Base-by-base conservation (phyloP, 495 filamentous ascomycete species). In the Cudoniella acicularis region DNA sequence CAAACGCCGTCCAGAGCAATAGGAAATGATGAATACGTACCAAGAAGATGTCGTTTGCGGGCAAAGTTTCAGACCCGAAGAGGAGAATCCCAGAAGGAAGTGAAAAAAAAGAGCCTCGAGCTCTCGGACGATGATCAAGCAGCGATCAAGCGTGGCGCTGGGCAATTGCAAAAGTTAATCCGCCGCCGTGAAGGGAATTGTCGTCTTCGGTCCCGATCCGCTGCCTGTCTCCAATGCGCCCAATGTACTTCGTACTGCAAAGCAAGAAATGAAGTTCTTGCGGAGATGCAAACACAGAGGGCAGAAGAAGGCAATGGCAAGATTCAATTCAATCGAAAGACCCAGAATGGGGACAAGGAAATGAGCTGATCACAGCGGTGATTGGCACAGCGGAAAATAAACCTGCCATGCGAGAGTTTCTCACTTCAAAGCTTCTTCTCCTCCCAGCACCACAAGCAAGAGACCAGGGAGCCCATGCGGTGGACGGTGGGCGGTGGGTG, bases 111-210 rank as follows among this genome's bases (percentile, higher is more conserved):
- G 61, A 66, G 60, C 64, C 36, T 65, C 63, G 51, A 65, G 63
- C 64, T 60, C 64, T 53, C 6, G 25, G 60, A 21, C 57, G 64
- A n/a, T 24, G 48, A 66, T 66, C 60, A 66, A 57, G 60, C 64
- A 63, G 57, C 23, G 49, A 25, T 63, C 56, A 63, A 63, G 64
- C 60, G 52, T 40, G 40, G 10, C 26, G 24, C 27, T 55, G 11
- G 45, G 51, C 48, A 43, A 25, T 36, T 36, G 30, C 30, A 25
- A 50, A 24, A 10, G 45, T 10, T 24, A 25, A 9, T 50, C 23
- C 48, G 48, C 18, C 10, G 23, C 20, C 48, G 48, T 50, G 3
- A 51, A 49, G 24, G 48, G n/a, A 17, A 27, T 24, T 21, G 43
- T 18, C 9, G 48, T 18, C 23, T 16, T 43, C 27, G 3, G 20